Percentiles rank a stretch among this genome's conserved stretches.
phyloP scores from a whole-genome alignment of 345 rosid genomes.

The Abelmoschus esculentus region DNA sequence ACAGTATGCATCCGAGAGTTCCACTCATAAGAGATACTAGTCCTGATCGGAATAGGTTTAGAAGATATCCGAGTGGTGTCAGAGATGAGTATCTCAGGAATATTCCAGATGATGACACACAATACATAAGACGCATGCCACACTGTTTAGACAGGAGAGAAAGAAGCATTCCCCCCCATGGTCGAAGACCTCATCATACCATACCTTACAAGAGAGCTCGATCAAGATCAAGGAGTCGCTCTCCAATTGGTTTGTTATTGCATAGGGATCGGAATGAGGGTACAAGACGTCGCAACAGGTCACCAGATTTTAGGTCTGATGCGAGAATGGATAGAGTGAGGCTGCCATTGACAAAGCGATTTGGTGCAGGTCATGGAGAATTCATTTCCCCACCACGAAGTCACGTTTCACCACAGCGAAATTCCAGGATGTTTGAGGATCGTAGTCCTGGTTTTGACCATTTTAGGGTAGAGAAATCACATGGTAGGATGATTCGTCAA shows the following conservation, averaged over 20 bases:
- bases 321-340: constrained; percentile 30
- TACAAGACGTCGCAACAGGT: constrained; percentile 33
- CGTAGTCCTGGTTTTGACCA: constrained; percentile 25
- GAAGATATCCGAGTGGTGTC: constrained; percentile 30
- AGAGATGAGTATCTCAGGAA: constrained; percentile 29
- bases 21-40: constrained; percentile 23
- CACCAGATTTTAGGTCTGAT: constrained; percentile 34
- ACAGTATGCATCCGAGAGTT: constrained; percentile 16
- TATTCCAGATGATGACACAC: constrained; percentile 17
- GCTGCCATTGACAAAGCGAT: constrained; percentile 36
- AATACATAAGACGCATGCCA: constrained; percentile 25
- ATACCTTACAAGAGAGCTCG: constrained; percentile 25
- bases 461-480: constrained; percentile 33
- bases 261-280: constrained; percentile 28
- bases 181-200: constrained; percentile 25
- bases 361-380: constrained; percentile 24
- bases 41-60: constrained; percentile 31
- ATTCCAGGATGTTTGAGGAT: constrained; percentile 31
- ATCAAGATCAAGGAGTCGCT: constrained; percentile 43
- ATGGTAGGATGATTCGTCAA: constrained; percentile 25
- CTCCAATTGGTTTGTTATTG: constrained; percentile 26
- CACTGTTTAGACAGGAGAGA: constrained; percentile 32
- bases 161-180: constrained; percentile 35
- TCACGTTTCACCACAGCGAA: constrained; percentile 26
- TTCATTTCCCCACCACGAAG: constrained; percentile 29